A percentile compares a stretch with the other conserved stretches of the same genome.
Evolutionary conservation across 495 filamentous ascomycete genomes (phyloP).

Genomic region (Trichocladium uniseriatum): DNA sequence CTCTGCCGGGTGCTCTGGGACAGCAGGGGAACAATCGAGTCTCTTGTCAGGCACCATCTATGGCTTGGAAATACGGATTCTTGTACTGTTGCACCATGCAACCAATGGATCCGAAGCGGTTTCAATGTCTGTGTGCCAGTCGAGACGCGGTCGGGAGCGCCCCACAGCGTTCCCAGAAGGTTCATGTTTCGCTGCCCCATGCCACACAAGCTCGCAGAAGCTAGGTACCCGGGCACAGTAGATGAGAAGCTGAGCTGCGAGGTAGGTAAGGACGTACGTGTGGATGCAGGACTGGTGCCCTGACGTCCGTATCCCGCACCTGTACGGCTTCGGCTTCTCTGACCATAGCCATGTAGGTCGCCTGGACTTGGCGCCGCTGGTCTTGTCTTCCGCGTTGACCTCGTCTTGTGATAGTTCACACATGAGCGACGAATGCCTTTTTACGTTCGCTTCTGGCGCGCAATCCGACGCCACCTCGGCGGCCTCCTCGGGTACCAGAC

Average conservation of each 20-base stretch:
- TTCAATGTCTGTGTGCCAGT: neutral
- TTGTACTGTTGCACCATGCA: neutral
- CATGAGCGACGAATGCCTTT: too few species aligned
- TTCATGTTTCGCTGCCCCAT: neutral
- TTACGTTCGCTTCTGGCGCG: neutral
- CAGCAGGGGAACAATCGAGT: constrained; percentile 5
- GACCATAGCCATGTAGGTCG: constrained; percentile 11
- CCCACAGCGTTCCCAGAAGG: too few species aligned
- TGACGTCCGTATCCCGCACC: neutral
- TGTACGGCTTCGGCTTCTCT: constrained; percentile 32
- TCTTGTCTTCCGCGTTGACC: too few species aligned
- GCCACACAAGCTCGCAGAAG: neutral
- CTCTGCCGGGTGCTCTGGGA: constrained; percentile 13
- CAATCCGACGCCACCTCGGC: too few species aligned
- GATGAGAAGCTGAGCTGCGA: neutral
- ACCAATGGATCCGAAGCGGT: neutral
- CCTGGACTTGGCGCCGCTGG: too few species aligned
- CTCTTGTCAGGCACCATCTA: constrained; percentile 15
- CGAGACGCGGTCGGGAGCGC: neutral
- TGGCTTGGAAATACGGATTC: neutral
- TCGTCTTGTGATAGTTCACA: too few species aligned
- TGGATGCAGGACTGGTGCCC: neutral
- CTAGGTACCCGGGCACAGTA: neutral
- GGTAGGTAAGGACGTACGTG: neutral
- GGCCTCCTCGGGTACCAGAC: too few species aligned